Evolutionary conservation across 495 filamentous ascomycete species (phyloP).

Genomic region (Penicillium goetzii): DNA sequence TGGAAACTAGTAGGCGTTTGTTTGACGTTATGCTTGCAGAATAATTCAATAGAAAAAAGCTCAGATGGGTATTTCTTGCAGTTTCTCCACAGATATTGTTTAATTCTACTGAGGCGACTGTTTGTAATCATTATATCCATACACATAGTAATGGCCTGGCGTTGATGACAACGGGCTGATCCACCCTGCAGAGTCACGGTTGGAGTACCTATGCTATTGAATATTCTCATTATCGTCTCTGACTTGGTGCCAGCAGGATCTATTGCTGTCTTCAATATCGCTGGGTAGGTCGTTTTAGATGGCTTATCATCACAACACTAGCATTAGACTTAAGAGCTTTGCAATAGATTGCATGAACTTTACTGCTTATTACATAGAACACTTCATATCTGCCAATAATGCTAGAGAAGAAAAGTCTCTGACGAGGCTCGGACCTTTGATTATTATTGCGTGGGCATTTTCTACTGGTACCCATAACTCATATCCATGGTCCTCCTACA

Average conservation of each 20-base stretch:
- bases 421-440: not conserved
- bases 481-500: not conserved
- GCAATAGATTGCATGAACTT: not conserved
- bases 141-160: too few species aligned
- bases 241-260: too few species aligned
- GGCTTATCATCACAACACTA: too few species aligned
- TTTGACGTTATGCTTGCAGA: not conserved
- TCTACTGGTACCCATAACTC: not conserved
- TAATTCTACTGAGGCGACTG: too few species aligned
- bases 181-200: too few species aligned
- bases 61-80: not conserved
- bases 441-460: not conserved
- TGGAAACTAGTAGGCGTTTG: not conserved
- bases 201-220: too few species aligned
- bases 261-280: too few species aligned
- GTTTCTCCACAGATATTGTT: not conserved
- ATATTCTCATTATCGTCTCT: too few species aligned
- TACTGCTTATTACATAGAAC: not conserved
- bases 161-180: too few species aligned
- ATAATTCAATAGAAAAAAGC: not conserved
- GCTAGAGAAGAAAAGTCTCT: not conserved
- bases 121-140: too few species aligned
- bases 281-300: too few species aligned
- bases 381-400: not conserved
- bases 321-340: not conserved